phyloP scores from a whole-genome alignment of 305 asterid species.

The Lippia alba region DNA sequence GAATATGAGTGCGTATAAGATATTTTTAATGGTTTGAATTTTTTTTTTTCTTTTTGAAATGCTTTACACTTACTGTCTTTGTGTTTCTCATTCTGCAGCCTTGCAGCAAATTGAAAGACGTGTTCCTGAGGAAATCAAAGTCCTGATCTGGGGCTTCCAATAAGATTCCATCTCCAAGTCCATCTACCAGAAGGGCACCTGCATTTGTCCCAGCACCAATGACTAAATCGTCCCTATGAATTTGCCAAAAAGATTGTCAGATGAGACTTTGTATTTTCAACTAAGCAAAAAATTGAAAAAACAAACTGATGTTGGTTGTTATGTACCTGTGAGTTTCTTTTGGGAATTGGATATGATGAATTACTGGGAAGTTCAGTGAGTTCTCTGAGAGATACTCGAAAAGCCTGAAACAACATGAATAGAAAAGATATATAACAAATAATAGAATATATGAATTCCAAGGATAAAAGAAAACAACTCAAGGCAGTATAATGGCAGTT shows the following conservation, averaged over 20 bases:
- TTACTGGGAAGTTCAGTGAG: constrained; percentile 82
- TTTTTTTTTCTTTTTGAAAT: constrained; percentile 7
- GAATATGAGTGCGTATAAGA: constrained; percentile 9
- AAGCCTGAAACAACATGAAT: constrained; percentile 67
- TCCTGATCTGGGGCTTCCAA: constrained; percentile 92
- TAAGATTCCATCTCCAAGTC: constrained; percentile 94
- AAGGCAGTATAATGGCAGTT: neutral
- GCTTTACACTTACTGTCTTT: constrained; percentile 73
- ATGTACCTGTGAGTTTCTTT: constrained; percentile 76
- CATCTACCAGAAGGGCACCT: constrained; percentile 94
- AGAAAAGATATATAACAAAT: neutral
- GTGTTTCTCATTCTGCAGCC: constrained; percentile 99
- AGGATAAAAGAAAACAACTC: neutral
- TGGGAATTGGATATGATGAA: constrained; percentile 91
- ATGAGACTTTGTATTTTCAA: constrained; percentile 20
- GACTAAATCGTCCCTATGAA: constrained; percentile 87
- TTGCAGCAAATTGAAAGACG: constrained; percentile 95
- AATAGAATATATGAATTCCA: neutral
- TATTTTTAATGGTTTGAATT: neutral
- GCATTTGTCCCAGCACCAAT: constrained; percentile 94
- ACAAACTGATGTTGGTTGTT: constrained; percentile 24
- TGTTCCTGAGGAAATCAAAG: constrained; percentile 83
- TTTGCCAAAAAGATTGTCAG: constrained; percentile 19
- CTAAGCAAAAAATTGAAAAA: neutral
- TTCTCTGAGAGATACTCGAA: constrained; percentile 91